Evolutionary conservation across 495 filamentous ascomycete species (phyloP).

Genomic region (Hypoxylon subgilvum): DNA sequence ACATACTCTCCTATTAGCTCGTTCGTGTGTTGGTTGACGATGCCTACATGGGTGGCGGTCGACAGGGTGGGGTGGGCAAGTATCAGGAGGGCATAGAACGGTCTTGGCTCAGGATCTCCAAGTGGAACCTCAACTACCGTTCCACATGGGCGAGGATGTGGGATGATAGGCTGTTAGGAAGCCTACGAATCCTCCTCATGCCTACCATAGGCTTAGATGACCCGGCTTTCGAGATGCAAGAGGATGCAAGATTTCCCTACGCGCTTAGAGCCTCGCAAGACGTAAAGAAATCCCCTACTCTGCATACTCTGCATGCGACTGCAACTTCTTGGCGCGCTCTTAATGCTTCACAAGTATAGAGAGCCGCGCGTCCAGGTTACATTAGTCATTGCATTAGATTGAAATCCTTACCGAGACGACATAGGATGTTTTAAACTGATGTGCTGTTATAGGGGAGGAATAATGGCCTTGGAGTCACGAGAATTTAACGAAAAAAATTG

Average conservation of each 20-base stretch:
- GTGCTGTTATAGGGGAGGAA: neutral
- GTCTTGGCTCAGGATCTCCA: conserved; percentile 16
- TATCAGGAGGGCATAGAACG: conserved; percentile 12
- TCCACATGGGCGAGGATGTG: conserved; percentile 3
- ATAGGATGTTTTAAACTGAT: conserved; percentile 5
- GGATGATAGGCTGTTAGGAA: conserved; percentile 5
- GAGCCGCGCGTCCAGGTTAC: conserved; percentile 37
- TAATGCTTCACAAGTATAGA: conserved; percentile 21
- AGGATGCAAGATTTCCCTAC: conserved; percentile 10
- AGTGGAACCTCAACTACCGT: conserved; percentile 29
- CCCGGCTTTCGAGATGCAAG: conserved; percentile 5
- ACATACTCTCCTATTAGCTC: conserved; percentile 22
- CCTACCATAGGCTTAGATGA: conserved; percentile 15
- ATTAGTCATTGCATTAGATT: conserved; percentile 17
- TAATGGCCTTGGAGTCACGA: neutral
- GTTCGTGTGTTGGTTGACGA: neutral
- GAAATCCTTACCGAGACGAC: conserved; percentile 4
- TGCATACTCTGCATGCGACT: conserved; percentile 18
- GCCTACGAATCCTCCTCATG: neutral
- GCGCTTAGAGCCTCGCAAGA: conserved; percentile 17
- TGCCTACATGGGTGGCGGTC: conserved; percentile 21
- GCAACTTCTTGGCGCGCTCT: conserved; percentile 30
- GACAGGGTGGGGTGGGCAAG: conserved; percentile 13
- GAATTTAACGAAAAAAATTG: neutral
- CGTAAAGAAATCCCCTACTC: too few relatives aligned